Base-by-base conservation (phyloP, 495 filamentous ascomycete species). In the Terfezia boudieri region DNA sequence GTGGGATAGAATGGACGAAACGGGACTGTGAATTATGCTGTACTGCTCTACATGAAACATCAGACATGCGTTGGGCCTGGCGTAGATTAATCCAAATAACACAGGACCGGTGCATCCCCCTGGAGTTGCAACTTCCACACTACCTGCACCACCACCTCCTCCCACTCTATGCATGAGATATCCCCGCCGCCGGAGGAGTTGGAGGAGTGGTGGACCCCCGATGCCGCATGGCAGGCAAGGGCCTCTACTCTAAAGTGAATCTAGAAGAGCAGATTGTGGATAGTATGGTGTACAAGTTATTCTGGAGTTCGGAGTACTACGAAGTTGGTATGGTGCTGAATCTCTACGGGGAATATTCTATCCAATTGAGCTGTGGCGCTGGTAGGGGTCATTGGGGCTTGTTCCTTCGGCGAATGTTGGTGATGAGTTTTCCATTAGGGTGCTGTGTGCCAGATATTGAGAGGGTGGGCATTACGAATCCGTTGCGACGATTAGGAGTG, bases 261-360 rank as follows among this genome's bases (percentile, higher is more conserved):
- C 76, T 93, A 51, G 92, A 96, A 67, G 90, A 98, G 74, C 90
- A 98, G 74, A 98, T 98, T 60, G 89, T 98, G 55, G 90, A 98
- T 68, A 84, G 79, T 41, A 98, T 98, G 90, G 86, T 96, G 41
- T 98, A 98, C 77, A 96, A 96, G 74, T 81, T 98, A 49, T 95
- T 96, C 80, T 85, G 86, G 14, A 84, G 94, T 69, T 92, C 90
- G 50, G 76, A 78, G 58, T 77, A 77, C 61, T 98, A 96, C 78
- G 90, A 98, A 66, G 92, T 98, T 55, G 90, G 96, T 61, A 92
- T 98, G 38, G 90, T 90, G 35, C 92, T 92, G 8, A 98, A 98
- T 71, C 76, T 98, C 32, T 98, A 98, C 71, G 90, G 90, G 59
- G 58, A 92, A 98, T 67, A 89, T 98, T 59, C 74, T 98, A 38